Conservation (phyloP, 75 land plant genomes). For the Chamaecyparis obtusa region DNA sequence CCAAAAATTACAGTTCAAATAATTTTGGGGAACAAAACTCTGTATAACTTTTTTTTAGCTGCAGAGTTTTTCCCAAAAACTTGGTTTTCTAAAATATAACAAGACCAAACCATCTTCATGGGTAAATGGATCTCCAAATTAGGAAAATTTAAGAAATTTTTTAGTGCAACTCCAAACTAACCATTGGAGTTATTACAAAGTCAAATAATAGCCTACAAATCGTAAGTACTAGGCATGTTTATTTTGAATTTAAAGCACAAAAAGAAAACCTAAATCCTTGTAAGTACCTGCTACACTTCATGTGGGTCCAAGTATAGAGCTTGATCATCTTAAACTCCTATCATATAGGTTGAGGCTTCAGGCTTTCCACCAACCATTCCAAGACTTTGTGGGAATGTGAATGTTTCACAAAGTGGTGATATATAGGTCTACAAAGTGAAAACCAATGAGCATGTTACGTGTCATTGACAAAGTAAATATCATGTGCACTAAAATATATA, state of each 20-base stretch:
- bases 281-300: slow-evolving; percentile 75
- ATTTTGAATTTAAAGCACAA: background rate
- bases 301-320: slow-evolving; percentile 97
- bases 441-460: background rate
- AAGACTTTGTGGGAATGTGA: slow-evolving; percentile 93
- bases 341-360: slow-evolving; percentile 87
- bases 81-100: background rate
- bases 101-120: background rate
- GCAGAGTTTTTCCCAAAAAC: no score
- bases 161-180: background rate
- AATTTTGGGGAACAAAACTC: no score
- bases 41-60: no score
- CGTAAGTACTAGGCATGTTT: background rate
- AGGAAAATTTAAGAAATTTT: background rate
- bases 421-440: slow-evolving; percentile 81
- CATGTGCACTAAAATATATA: background rate
- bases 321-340: slow-evolving; percentile 94
- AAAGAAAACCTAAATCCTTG: background rate
- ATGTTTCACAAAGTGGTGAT: slow-evolving; percentile 73
- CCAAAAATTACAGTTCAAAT: no score
- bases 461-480: background rate
- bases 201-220: background rate
- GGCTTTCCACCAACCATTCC: slow-evolving; percentile 97
- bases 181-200: background rate
- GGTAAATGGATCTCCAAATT: background rate